These are phyloP conservation scores for Kalaharituber pfeilii DNA, from an alignment of 2,329 filamentous ascomycete species.

Conservation along the genomic window DNA sequence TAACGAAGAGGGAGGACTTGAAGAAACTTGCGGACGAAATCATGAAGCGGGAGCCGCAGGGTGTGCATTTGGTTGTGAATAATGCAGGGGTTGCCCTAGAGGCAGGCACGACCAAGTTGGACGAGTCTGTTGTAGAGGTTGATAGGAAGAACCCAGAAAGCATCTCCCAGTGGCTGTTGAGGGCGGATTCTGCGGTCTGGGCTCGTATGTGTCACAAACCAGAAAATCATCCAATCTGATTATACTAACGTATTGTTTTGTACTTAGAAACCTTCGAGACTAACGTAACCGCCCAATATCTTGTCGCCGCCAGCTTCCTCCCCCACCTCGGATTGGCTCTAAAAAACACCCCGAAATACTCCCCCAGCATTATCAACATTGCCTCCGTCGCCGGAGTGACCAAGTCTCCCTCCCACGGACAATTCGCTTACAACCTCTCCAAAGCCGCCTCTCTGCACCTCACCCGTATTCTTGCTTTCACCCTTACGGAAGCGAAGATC, in stretches of 20 bases:
- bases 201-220: slow-evolving; percentile 14
- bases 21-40: slow-evolving; percentile 34
- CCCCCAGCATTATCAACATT: slow-evolving; percentile 37
- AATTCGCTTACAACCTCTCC: slow-evolving; percentile 36
- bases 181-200: slow-evolving; percentile 33
- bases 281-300: slow-evolving; percentile 36
- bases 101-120: slow-evolving; percentile 35
- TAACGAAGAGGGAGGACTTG: slow-evolving; percentile 36
- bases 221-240: no score
- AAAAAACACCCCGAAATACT: slow-evolving; percentile 32
- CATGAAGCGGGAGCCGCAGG: slow-evolving; percentile 35
- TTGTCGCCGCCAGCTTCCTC: slow-evolving; percentile 38
- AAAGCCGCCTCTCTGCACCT: slow-evolving; percentile 38
- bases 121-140: slow-evolving; percentile 25
- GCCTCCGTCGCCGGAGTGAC: slow-evolving; percentile 35
- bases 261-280: slow-evolving; percentile 33
- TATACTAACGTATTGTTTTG: not conserved
- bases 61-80: slow-evolving; percentile 39
- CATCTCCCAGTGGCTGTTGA: slow-evolving; percentile 36
- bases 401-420: slow-evolving; percentile 35
- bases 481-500: slow-evolving; percentile 39
- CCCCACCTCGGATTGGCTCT: slow-evolving; percentile 36
- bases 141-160: slow-evolving; percentile 33
- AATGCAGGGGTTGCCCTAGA: slow-evolving; percentile 38
- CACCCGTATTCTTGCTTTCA: slow-evolving; percentile 37